Evolutionary conservation across 768 basidiomycete genomes (phyloP).

Genomic region (Saitozyma sp.): DNA sequence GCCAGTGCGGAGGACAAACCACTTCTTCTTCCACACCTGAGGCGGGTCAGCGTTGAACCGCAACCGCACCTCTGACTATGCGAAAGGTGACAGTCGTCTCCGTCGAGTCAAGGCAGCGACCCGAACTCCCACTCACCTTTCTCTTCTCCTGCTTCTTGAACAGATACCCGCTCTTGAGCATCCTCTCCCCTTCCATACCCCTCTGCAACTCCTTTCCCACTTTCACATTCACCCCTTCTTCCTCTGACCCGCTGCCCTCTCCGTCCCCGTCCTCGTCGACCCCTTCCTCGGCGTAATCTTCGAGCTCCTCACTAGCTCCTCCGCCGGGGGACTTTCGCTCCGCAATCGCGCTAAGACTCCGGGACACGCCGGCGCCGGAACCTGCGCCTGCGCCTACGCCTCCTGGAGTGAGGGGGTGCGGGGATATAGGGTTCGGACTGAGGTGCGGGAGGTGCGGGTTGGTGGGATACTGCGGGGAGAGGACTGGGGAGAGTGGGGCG

Average conservation of each 20-base stretch:
- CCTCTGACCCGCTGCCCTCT: slow-evolving; percentile 32
- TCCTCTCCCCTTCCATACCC: slow-evolving; percentile 55
- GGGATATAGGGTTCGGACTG: no score
- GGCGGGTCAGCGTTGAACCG: neutral
- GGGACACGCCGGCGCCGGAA: neutral
- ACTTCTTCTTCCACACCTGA: slow-evolving; percentile 97
- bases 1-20: slow-evolving; percentile 91
- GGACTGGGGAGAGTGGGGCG: slow-evolving; percentile 18
- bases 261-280: slow-evolving; percentile 34
- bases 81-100: neutral
- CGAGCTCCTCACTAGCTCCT: slow-evolving; percentile 30
- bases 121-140: slow-evolving; percentile 64
- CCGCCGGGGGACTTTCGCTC: slow-evolving; percentile 19
- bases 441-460: no score
- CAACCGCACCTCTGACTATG: no score
- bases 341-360: slow-evolving; percentile 32
- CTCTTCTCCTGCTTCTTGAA: slow-evolving; percentile 97
- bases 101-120: neutral
- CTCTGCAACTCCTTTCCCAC: slow-evolving; percentile 40
- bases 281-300: slow-evolving; percentile 50
- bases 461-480: slow-evolving; percentile 13
- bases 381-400: no score
- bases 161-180: slow-evolving; percentile 88
- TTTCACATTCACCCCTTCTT: slow-evolving; percentile 25
- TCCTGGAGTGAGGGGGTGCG: no score